phyloP scores from a whole-genome alignment of 257 asterid species.

The Fraxinus americana region DNA sequence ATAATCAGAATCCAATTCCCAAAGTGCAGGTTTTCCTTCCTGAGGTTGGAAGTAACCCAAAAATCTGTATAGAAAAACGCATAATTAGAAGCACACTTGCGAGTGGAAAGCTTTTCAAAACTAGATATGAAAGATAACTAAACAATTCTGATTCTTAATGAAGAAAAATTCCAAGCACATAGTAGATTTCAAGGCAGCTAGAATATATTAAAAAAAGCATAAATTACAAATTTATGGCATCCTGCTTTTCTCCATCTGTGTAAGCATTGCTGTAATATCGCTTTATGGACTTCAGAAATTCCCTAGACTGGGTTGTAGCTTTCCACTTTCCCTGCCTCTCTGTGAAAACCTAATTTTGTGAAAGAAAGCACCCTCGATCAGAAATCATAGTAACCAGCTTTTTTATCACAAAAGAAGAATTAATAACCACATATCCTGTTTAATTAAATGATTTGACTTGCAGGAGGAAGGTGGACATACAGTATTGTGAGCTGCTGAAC shows the following conservation, averaged over 20 bases:
- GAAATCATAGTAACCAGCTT: not conserved
- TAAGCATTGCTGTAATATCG: conserved; percentile 97
- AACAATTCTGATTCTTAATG: conserved; percentile 17
- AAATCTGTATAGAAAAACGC: conserved; percentile 59
- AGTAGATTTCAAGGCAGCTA: conserved; percentile 21
- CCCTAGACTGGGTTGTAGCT: conserved; percentile 98
- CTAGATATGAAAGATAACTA: not conserved
- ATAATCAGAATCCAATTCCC: conserved; percentile 99
- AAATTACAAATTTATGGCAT: conserved; percentile 91
- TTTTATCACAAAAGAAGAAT: conserved; percentile 5
- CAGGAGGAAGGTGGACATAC: conserved; percentile 41
- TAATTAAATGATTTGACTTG: conserved; percentile 15
- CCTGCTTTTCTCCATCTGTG: conserved; percentile 99
- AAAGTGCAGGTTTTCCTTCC: conserved; percentile 96
- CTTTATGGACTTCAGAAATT: conserved; percentile 91
- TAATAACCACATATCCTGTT: not conserved
- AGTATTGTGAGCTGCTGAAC: conserved; percentile 97
- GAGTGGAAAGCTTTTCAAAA: conserved; percentile 2
- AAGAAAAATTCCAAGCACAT: conserved; percentile 16
- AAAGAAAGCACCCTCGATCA: conserved; percentile 23
- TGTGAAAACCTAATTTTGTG: conserved; percentile 67
- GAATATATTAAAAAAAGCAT: conserved; percentile 25
- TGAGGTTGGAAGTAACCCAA: conserved; percentile 97
- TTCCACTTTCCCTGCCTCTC: conserved; percentile 99
- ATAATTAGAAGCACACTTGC: conserved; percentile 26